phyloP scores from a whole-genome alignment of 2,329 filamentous ascomycete species.

The Fusarium verrucosum region DNA sequence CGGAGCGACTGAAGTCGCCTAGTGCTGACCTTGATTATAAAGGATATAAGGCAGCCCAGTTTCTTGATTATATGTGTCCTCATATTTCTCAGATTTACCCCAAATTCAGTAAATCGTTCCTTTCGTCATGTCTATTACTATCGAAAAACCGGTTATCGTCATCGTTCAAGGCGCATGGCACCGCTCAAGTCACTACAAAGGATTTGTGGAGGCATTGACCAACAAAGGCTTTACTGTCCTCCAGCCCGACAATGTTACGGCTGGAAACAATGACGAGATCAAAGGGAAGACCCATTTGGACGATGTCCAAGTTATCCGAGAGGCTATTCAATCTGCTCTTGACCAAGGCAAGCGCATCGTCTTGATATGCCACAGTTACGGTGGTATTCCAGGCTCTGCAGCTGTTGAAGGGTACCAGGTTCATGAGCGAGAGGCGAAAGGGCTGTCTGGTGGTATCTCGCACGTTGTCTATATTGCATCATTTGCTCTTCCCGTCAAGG shows the following conservation, averaged over 20 bases:
- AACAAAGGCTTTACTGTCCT: slow-evolving; percentile 6
- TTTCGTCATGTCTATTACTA: not conserved
- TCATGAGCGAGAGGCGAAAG: slow-evolving; percentile 39
- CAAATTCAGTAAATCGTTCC: fast-evolving
- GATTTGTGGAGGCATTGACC: not conserved
- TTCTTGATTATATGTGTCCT: fast-evolving
- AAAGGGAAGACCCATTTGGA: slow-evolving; percentile 11
- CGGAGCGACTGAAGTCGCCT: not conserved
- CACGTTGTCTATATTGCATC: slow-evolving; percentile 44
- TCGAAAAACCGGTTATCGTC: slow-evolving; percentile 2
- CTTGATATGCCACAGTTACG: slow-evolving; percentile 41
- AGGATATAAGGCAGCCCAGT: not conserved
- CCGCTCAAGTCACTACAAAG: slow-evolving; percentile 6
- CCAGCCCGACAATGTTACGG: not conserved
- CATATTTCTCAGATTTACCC: no score
- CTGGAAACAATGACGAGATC: not conserved
- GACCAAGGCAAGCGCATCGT: slow-evolving; percentile 14
- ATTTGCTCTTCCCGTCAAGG: slow-evolving; percentile 34
- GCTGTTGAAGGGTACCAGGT: slow-evolving; percentile 41
- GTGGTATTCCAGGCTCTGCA: slow-evolving; percentile 45
- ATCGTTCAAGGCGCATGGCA: slow-evolving; percentile 26
- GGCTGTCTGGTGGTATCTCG: slow-evolving; percentile 44
- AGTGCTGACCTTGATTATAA: not conserved
- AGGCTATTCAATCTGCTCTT: not conserved
- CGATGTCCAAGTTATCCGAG: not conserved